phyloP scores from a whole-genome alignment of 805 yeast species.

The Candida argentea region DNA sequence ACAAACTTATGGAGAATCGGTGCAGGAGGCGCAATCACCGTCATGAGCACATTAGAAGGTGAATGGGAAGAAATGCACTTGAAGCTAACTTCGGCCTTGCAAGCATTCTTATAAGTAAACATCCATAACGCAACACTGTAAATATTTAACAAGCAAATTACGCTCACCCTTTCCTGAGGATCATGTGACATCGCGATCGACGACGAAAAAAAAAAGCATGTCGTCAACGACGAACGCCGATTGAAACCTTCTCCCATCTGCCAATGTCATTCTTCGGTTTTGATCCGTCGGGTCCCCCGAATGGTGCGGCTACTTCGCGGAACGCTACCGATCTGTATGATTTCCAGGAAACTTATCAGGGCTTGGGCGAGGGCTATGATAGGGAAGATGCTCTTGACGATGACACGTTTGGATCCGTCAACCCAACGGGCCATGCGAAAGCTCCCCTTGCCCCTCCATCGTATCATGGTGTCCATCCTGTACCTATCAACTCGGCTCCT shows the following conservation, averaged over 20 bases:
- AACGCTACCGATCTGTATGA: conserved; percentile 37
- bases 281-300: conserved; percentile 37
- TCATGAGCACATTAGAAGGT: conserved; percentile 67
- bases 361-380: conserved; percentile 54
- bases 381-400: conserved; percentile 76
- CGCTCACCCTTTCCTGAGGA: not conserved
- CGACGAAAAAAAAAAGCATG: conserved; percentile 1
- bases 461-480: conserved; percentile 4
- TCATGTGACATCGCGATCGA: conserved; percentile 1
- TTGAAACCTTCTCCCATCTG: no score
- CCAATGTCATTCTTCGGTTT: conserved; percentile 64
- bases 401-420: conserved; percentile 65
- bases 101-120: conserved; percentile 45
- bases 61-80: conserved; percentile 90
- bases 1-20: conserved; percentile 68
- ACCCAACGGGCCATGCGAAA: conserved; percentile 44
- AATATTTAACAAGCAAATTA: conserved; percentile 1
- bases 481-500: conserved; percentile 16
- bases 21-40: conserved; percentile 97
- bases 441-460: conserved; percentile 17
- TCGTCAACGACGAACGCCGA: no score
- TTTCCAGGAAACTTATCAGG: conserved; percentile 79
- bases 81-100: conserved; percentile 73
- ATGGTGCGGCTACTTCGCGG: conserved; percentile 6
- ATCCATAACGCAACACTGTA: no score